Conservation (phyloP, 106 monocot species). For the Allium sativum region DNA sequence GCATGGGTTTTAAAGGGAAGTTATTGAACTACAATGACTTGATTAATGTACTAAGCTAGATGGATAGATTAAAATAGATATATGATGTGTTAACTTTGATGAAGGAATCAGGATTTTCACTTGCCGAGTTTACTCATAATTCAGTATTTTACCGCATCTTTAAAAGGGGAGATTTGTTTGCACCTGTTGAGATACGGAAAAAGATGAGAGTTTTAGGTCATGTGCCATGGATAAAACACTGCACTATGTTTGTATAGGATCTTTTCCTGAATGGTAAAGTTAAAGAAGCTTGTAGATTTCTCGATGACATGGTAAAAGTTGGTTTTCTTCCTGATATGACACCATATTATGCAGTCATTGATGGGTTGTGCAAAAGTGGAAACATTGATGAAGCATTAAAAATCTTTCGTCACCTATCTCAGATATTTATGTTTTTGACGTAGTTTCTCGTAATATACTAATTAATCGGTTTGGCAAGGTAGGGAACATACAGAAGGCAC, state of each 20-base stretch:
- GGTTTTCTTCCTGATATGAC: constrained; percentile 77
- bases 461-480: constrained; percentile 67
- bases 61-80: constrained; percentile 47
- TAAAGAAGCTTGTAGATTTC: constrained; percentile 40
- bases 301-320: constrained; percentile 43
- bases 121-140: constrained; percentile 69
- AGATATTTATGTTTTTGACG: constrained; percentile 48
- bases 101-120: constrained; percentile 38
- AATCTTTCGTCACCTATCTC: constrained; percentile 43
- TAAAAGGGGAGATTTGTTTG: constrained; percentile 29
- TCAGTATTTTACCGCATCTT: constrained; percentile 55
- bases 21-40: constrained; percentile 55
- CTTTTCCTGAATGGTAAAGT: constrained; percentile 46
- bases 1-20: constrained; percentile 43
- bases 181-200: constrained; percentile 38
- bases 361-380: constrained; percentile 53
- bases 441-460: constrained; percentile 75
- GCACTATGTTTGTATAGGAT: constrained; percentile 47
- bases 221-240: constrained; percentile 77
- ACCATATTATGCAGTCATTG: constrained; percentile 53
- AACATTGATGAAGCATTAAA: constrained; percentile 38
- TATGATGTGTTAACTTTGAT: constrained; percentile 44
- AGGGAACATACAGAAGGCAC: constrained; percentile 42
- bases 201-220: constrained; percentile 55
- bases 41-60: constrained; percentile 41